Base-by-base conservation (phyloP, 83 land plant species). In the Thuja plicata region DNA sequence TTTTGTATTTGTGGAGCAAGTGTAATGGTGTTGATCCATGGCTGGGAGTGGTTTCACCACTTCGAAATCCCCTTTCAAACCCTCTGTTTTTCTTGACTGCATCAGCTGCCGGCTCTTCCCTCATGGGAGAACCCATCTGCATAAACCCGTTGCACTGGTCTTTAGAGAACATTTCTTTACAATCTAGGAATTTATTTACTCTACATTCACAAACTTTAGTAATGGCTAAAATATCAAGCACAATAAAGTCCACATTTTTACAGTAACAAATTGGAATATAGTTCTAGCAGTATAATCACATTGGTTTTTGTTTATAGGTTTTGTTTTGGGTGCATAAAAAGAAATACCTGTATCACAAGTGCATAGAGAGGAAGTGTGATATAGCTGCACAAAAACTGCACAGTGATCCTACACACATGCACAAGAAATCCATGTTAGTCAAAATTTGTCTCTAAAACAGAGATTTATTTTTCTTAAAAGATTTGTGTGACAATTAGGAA, bases 121-220 rank as follows among this genome's bases (percentile, higher is more conserved):
- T 94, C 93, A 93, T 91, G 41, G 81, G 90, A 21, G 94, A 93
- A 10, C 97, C 97, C 97, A 95, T 95, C 97, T 95, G 95, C 82
- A 52, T 86, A 57, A 27, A 4, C 1, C 1, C 50, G 8, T 50
- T 30, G 41, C 27, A 54, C 9, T 3, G 24, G 5, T 84, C 37
- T 88, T 89, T 13, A 84, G 87, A n/a, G 8, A 30, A 46, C 10
- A 30, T 3, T 87, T 43, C 85, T 24, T 16, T 27, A n/a, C n/a
- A 15, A 2, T 24, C 32, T 13, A 41, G 5, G 24, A 10, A 86
- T 86, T 43, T 52, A 86, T 54, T 30, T n/a, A 40, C 8, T 41
- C 32, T 62, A 7, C 83, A 5, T 27, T n/a, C 19, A 13, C 24
- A 27, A 8, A 32, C 30, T 16, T 37, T 1, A 54, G 2, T 32